A percentile compares a stretch with the other conserved stretches of the same genome.
Evolutionary conservation across 257 asterid species (phyloP).

Genomic region (Fraxinus anomala): DNA sequence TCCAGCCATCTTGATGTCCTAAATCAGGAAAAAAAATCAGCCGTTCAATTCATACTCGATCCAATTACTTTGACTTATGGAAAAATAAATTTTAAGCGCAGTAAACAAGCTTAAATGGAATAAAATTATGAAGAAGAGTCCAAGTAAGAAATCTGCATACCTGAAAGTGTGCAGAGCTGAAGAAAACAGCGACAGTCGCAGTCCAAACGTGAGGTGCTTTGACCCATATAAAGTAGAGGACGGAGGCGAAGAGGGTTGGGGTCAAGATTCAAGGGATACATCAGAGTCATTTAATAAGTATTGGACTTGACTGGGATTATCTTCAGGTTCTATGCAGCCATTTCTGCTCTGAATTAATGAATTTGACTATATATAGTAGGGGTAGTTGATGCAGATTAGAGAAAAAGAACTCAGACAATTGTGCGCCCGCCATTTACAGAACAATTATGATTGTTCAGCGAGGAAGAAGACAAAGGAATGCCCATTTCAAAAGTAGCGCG

Average conservation of each 20-base stretch:
- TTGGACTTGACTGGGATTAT: not conserved
- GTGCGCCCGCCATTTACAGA: not conserved
- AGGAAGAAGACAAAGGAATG: not conserved
- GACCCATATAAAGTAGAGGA: not conserved
- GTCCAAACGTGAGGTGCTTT: not conserved
- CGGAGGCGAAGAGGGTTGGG: not conserved
- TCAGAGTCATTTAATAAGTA: not conserved
- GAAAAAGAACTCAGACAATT: not conserved
- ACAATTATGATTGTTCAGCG: no score
- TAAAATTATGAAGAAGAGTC: no score
- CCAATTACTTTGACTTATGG: not conserved
- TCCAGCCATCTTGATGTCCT: not conserved
- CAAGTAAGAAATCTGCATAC: no score
- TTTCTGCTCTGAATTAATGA: not conserved
- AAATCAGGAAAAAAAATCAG: not conserved
- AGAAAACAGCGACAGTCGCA: not conserved
- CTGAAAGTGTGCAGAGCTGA: no score
- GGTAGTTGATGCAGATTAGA: not conserved
- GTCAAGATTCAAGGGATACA: not conserved
- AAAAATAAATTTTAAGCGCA: no score
- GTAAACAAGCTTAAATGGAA: not conserved
- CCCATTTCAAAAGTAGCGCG: not conserved
- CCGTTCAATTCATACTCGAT: not conserved
- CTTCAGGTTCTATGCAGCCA: not conserved
- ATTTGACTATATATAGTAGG: not conserved